phyloP scores from a whole-genome alignment of 2,329 filamentous ascomycete species.

The Blastomyces silverae region DNA sequence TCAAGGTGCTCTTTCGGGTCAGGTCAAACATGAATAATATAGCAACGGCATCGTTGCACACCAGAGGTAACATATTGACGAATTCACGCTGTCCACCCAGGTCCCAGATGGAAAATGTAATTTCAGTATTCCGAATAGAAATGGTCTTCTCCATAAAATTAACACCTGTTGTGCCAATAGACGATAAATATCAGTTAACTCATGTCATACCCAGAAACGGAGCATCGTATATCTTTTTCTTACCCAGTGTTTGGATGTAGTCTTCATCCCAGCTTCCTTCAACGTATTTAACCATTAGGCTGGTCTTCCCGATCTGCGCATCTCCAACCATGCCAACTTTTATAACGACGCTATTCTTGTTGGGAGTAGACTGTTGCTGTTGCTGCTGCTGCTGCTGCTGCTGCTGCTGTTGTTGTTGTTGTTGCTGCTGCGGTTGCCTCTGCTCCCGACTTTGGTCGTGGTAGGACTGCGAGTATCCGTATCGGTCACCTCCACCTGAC shows the following conservation, averaged over 20 bases:
- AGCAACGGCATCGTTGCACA: constrained; percentile 97
- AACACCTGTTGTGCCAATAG: constrained; percentile 55
- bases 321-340: constrained; percentile 99
- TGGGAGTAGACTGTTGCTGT: constrained; percentile 33
- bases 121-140: constrained; percentile 97
- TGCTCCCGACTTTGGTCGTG: constrained; percentile 39
- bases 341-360: constrained; percentile 72
- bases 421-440: constrained; percentile 37
- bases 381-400: constrained; percentile 44
- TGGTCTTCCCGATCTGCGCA: constrained; percentile 98
- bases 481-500: constrained; percentile 41
- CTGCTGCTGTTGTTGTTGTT: constrained; percentile 38
- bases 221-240: constrained; percentile 21
- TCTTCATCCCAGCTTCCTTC: constrained; percentile 99
- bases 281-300: constrained; percentile 98
- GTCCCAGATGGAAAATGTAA: constrained; percentile 99
- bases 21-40: constrained; percentile 99
- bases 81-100: constrained; percentile 96
- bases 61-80: constrained; percentile 98
- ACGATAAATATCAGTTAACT: constrained; percentile 1
- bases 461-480: constrained; percentile 45
- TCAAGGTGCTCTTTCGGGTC: constrained; percentile 94
- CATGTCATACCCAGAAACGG: background rate
- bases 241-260: constrained; percentile 93
- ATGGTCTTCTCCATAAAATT: constrained; percentile 99